phyloP scores from a whole-genome alignment of 169 alveolate genomes.

The Cryptosporidium andersoni region DNA sequence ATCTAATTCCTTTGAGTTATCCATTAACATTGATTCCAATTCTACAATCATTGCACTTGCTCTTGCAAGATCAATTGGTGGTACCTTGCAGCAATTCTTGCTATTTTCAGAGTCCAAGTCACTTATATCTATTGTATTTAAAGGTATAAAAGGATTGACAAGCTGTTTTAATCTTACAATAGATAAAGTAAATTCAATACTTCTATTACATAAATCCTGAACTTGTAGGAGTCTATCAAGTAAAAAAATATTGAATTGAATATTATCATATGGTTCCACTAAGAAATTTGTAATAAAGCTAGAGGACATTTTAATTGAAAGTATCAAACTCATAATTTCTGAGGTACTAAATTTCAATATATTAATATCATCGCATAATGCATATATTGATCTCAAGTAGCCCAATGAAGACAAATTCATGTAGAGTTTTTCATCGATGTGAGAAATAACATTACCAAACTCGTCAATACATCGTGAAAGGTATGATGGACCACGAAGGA shows the following conservation, averaged over 20 bases:
- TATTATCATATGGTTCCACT: slow-evolving; percentile 34
- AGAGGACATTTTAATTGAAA: not conserved
- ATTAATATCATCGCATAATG: slow-evolving; percentile 19
- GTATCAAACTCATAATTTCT: not conserved
- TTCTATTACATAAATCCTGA: slow-evolving; percentile 33
- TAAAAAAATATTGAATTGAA: slow-evolving; percentile 20
- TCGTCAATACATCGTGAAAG: slow-evolving; percentile 29
- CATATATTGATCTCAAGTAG: slow-evolving; percentile 11
- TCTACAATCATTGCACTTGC: slow-evolving; percentile 59
- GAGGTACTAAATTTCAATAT: slow-evolving; percentile 5
- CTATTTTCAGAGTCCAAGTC: slow-evolving; percentile 5
- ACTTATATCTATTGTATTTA: not conserved
- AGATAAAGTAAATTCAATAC: slow-evolving; percentile 47
- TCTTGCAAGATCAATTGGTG: slow-evolving; percentile 17
- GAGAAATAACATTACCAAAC: slow-evolving; percentile 29
- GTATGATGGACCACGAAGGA: slow-evolving; percentile 33
- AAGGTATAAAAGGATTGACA: too few relatives aligned
- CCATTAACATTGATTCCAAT: slow-evolving; percentile 40
- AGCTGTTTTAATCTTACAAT: slow-evolving; percentile 4
- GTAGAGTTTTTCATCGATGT: slow-evolving; percentile 34
- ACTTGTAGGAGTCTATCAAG: slow-evolving; percentile 28
- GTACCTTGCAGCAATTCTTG: too few relatives aligned
- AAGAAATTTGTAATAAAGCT: slow-evolving; percentile 8
- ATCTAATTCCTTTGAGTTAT: not conserved
- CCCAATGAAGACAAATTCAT: slow-evolving; percentile 25